phyloP scores from a whole-genome alignment of 257 asterid genomes.

The Rehmannia glutinosa region DNA sequence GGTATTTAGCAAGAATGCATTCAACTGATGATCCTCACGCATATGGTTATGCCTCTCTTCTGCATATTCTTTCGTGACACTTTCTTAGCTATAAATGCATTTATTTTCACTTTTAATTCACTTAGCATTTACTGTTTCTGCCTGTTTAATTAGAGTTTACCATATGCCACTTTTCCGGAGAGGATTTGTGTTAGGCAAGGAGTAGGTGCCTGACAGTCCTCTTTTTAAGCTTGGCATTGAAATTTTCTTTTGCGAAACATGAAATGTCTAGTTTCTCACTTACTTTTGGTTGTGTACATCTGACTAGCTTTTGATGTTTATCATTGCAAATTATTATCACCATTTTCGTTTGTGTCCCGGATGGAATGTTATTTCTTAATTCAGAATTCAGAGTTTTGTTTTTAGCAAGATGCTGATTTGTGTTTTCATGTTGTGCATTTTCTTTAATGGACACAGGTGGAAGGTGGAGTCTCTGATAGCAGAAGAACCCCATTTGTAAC shows the following conservation, averaged over 20 bases:
- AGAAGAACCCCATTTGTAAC: slow-evolving; percentile 55
- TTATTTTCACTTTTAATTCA: background rate
- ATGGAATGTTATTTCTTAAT: background rate
- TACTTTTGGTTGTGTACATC: background rate
- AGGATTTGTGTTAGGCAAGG: background rate
- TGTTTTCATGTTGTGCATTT: slow-evolving; percentile 14
- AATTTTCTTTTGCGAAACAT: background rate
- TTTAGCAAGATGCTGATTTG: background rate
- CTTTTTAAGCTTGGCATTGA: background rate
- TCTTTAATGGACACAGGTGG: slow-evolving; percentile 47
- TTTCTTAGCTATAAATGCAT: background rate
- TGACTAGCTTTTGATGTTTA: background rate
- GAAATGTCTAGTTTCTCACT: slow-evolving; percentile 2
- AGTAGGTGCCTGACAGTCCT: background rate
- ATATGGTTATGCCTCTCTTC: background rate
- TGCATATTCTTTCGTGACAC: background rate
- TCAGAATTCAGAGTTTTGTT: background rate
- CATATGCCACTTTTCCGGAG: background rate
- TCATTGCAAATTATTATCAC: background rate
- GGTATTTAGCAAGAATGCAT: background rate
- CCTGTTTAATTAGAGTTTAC: background rate
- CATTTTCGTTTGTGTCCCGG: background rate
- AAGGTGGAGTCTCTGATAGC: slow-evolving; percentile 44
- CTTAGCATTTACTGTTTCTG: background rate
- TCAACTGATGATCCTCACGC: background rate